Base-by-base conservation (phyloP, 1,284 basidiomycete species). In the Naganishia sp. region DNA sequence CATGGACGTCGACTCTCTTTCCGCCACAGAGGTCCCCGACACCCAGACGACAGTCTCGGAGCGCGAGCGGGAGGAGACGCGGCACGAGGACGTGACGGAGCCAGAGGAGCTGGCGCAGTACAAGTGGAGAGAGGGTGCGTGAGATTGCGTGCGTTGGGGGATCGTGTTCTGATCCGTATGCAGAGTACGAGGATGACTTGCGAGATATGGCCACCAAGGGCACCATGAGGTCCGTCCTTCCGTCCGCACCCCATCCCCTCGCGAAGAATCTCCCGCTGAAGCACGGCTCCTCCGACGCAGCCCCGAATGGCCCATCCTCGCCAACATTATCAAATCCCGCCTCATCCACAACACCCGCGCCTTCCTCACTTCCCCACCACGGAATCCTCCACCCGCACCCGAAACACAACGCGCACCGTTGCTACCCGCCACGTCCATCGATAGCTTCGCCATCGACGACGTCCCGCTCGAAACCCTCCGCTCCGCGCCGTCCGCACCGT, bases 281-380 rank as follows among this genome's bases (percentile, higher is more conserved):
- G 28, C 28, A 28, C 28, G 28, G 28, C 28, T 28, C 5, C 28
- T 5, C 28, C 1, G 28, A n/a, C 31, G 45, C 79, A 92, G 90
- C 72, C 81, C 83, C 71, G 88, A 90, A 76, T 94, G 92, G 92
- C 75, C 83, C 15, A 80, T 83, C 32, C 82, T 94, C 32, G 85
- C 88, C 51, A 83, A 88, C 71, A 85, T 86, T 65, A 85, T 92
- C 73, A 90, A 90, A 74, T 77, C 84, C 73, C 89, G 86, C 74
- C 80, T 91, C 6, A 77, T 82, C 71, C 42, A 56, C 53, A 52
- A 45, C 67, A 71, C 61, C 62, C 73, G 7, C 56, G 64, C 18
- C 63, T 67, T 46, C 68, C 71, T 49, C 66, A 72, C 13, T 21
- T 68, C n/a, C 61, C 71, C 50, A 51, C 71, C 39, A 51, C 70